A percentile compares a stretch with the other conserved stretches of the same genome.
Conservation (phyloP, 2,329 filamentous ascomycete species). For the Trichophyton rubrum region DNA sequence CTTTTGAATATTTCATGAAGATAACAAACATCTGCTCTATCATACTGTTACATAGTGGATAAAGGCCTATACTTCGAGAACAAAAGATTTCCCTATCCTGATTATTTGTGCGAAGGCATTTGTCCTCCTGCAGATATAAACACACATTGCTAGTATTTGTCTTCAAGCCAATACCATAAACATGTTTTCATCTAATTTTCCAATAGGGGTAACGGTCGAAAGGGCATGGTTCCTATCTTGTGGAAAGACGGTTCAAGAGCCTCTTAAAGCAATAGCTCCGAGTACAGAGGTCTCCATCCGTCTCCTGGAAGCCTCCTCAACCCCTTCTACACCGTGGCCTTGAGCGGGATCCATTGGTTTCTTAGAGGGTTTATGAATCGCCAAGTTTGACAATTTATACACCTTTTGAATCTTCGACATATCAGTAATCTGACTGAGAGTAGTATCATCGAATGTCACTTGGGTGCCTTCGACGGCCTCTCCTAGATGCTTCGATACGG, state of each 20-base stretch:
- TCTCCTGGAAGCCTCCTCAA: constrained; percentile 21
- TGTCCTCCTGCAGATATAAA: no score
- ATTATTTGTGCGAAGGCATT: background rate
- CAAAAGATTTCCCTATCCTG: no score
- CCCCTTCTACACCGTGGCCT: background rate
- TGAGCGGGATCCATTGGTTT: background rate
- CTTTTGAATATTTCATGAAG: background rate
- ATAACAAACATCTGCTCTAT: no score
- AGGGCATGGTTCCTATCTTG: background rate
- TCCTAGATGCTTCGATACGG: constrained; percentile 48
- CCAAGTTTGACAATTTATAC: constrained; percentile 54
- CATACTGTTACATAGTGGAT: no score
- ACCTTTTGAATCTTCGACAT: constrained; percentile 62
- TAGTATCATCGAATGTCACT: constrained; percentile 49
- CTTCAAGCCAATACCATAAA: no score
- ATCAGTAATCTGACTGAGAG: constrained; percentile 50
- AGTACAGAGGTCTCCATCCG: constrained; percentile 59
- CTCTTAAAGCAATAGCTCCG: constrained; percentile 65
- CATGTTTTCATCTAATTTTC: background rate
- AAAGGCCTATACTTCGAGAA: no score
- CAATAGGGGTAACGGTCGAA: background rate
- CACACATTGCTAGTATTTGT: no score
- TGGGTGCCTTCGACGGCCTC: constrained; percentile 50
- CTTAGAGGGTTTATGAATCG: background rate
- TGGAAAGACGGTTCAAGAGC: constrained; percentile 24